phyloP scores from a whole-genome alignment of 164 flowering plant species.

The Euptelea pleiosperma region DNA sequence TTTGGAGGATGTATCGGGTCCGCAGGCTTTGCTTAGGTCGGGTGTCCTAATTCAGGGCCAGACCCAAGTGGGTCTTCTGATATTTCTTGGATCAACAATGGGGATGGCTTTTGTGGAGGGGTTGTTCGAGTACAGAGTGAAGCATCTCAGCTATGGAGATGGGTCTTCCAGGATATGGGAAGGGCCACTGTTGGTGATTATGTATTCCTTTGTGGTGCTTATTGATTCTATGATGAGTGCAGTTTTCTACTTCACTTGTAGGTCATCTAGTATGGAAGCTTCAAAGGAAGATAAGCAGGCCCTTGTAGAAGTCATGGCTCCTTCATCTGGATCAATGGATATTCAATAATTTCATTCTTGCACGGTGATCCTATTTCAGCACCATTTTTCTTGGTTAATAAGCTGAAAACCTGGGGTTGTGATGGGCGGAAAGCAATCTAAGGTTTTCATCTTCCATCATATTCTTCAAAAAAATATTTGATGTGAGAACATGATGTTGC shows the following conservation, averaged over 20 bases:
- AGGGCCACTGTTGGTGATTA: constrained; percentile 87
- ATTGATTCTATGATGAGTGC: constrained; percentile 94
- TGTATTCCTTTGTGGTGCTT: constrained; percentile 91
- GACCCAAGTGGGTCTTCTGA: constrained; percentile 82
- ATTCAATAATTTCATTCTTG: constrained; percentile 26
- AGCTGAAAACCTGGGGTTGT: constrained; percentile 3
- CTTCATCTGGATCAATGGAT: constrained; percentile 24
- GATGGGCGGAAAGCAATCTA: constrained; percentile 18
- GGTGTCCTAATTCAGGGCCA: constrained; percentile 49
- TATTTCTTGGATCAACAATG: constrained; percentile 80
- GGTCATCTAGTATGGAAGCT: constrained; percentile 50
- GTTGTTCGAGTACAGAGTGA: constrained; percentile 86
- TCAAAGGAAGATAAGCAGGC: constrained; percentile 33
- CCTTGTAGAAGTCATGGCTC: constrained; percentile 34
- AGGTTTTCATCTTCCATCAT: constrained; percentile 30
- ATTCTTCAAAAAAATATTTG: neutral
- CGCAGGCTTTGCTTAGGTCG: constrained; percentile 71
- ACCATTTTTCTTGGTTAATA: constrained; percentile 4
- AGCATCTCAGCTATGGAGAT: constrained; percentile 88
- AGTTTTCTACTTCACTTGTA: constrained; percentile 93
- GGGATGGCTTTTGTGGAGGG: constrained; percentile 84
- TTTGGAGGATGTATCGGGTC: constrained; percentile 87
- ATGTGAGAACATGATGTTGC: neutral
- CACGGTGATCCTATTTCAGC: too few relatives aligned
- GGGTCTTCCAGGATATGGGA: constrained; percentile 94